A percentile compares a stretch with the other conserved stretches of the same genome.
Conservation (phyloP, 768 basidiomycete species). For the Kwoniella pini region DNA sequence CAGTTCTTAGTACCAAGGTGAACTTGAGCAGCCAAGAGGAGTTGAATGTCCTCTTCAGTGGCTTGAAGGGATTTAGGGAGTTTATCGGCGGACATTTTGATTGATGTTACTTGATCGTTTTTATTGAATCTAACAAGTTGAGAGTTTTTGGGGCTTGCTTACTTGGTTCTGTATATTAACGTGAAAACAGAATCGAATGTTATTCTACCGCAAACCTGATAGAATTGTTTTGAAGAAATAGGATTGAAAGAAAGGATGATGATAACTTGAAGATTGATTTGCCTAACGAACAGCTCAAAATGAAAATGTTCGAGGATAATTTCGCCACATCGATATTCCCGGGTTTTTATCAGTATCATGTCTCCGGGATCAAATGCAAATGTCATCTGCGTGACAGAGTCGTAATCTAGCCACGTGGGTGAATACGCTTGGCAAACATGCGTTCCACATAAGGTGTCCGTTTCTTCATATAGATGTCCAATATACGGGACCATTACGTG, state of each 20-base stretch:
- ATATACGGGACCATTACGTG: no score
- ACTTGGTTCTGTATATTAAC: constrained; percentile 42
- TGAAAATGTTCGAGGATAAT: neutral
- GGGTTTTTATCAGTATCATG: no score
- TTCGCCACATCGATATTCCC: no score
- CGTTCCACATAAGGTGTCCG: no score
- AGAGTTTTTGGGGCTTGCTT: constrained; percentile 43
- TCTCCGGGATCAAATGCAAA: no score
- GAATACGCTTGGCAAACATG: no score
- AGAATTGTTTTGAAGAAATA: constrained; percentile 16
- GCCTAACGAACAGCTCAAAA: constrained; percentile 7
- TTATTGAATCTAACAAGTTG: neutral
- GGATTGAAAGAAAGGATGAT: neutral
- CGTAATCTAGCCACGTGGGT: no score
- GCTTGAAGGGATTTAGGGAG: constrained; percentile 89
- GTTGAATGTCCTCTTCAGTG: constrained; percentile 96
- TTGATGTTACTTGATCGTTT: constrained; percentile 15
- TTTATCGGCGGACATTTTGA: constrained; percentile 60
- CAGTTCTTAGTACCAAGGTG: constrained; percentile 99
- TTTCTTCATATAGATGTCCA: no score
- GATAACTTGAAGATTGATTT: neutral
- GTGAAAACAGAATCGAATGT: constrained; percentile 2
- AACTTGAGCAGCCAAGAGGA: constrained; percentile 90
- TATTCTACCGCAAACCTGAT: constrained; percentile 34
- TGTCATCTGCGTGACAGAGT: no score